A percentile compares a stretch with the other conserved stretches of the same genome.
phyloP scores from a whole-genome alignment of 148 eudicot genomes.

The Camellia japonica region DNA sequence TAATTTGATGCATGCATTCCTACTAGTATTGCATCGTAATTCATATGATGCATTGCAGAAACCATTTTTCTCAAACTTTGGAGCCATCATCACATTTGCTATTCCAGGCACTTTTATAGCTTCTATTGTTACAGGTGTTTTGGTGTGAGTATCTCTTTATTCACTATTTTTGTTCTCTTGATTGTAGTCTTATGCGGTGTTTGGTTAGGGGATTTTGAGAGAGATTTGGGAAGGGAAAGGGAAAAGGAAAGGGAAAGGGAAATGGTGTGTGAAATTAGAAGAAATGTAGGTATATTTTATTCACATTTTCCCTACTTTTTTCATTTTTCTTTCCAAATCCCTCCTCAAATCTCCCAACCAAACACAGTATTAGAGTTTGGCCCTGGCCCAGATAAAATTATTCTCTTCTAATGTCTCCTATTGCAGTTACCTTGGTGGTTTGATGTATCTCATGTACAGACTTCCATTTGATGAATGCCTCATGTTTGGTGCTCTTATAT shows the following conservation, averaged over 20 bases:
- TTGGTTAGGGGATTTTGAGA: no score
- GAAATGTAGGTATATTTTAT: no score
- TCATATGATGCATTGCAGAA: constrained; percentile 47
- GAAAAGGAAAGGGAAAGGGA: no score
- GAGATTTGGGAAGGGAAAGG: no score
- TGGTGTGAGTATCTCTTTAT: constrained; percentile 67
- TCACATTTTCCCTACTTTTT: no score
- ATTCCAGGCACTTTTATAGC: constrained; percentile 88
- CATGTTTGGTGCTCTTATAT: constrained; percentile 99
- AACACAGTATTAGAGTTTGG: background rate
- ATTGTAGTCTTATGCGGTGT: background rate
- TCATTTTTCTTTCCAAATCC: no score
- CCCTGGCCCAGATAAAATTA: constrained; percentile 12
- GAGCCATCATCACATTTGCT: constrained; percentile 92
- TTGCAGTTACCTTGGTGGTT: constrained; percentile 88
- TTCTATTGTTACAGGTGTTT: constrained; percentile 79
- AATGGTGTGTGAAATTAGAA: no score
- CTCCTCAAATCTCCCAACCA: no score
- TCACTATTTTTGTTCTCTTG: background rate
- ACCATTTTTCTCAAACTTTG: constrained; percentile 98
- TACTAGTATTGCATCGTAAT: background rate
- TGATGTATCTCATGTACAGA: constrained; percentile 66
- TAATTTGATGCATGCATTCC: background rate
- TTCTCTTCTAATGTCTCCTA: constrained; percentile 13
- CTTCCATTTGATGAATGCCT: constrained; percentile 93